A percentile compares a stretch with the other conserved stretches of the same genome.
Conservation (phyloP, 441 rosid species). For the Monsonia emarginata region DNA sequence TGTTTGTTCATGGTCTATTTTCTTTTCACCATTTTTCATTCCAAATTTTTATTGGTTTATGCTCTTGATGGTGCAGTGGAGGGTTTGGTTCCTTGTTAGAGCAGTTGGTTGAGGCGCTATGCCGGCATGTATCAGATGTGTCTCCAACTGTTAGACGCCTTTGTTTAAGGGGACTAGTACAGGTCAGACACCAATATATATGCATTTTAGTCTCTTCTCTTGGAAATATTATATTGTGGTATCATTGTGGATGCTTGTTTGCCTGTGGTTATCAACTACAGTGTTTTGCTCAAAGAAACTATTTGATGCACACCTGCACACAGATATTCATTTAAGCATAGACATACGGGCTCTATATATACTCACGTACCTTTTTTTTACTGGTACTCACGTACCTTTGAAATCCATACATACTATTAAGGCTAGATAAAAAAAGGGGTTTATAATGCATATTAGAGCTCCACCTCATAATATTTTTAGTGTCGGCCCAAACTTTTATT, state of each 20-base stretch:
- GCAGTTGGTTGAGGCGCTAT: conserved; percentile 88
- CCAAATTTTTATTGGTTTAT: conserved; percentile 13
- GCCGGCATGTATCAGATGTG: conserved; percentile 92
- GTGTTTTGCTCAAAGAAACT: conserved; percentile 3
- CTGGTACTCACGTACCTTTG: too few species aligned
- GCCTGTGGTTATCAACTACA: background rate
- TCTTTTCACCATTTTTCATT: background rate
- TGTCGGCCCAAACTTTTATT: too few species aligned
- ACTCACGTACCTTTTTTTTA: background rate
- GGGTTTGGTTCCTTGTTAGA: conserved; percentile 70
- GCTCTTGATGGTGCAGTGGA: conserved; percentile 45
- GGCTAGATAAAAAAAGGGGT: too few species aligned
- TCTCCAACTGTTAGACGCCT: conserved; percentile 92
- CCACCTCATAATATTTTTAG: too few species aligned
- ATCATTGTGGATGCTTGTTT: background rate
- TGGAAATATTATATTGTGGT: background rate
- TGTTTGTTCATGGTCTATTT: background rate
- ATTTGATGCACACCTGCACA: background rate
- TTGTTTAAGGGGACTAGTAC: conserved; percentile 90
- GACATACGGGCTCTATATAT: background rate
- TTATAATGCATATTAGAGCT: too few species aligned
- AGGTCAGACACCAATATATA: conserved; percentile 33
- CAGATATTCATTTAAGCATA: background rate
- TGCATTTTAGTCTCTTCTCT: background rate
- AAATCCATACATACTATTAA: too few species aligned